These are phyloP conservation scores for Rhypophila decipiens DNA, from an alignment of 495 filamentous ascomycete species.

Conservation along the genomic window DNA sequence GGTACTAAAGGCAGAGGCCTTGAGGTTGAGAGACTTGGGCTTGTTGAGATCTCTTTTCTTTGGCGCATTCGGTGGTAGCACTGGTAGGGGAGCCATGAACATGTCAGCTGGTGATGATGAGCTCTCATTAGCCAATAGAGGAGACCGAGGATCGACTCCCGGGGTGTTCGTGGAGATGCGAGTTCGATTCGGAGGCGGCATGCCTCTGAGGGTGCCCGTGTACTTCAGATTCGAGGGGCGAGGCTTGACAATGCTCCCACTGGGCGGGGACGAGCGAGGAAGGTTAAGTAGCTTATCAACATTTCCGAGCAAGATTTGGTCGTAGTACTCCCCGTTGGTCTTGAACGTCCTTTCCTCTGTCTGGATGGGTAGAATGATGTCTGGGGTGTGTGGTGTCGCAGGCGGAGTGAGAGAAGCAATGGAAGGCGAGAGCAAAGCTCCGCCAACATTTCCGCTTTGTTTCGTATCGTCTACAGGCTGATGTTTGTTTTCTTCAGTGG, in stretches of 20 bases:
- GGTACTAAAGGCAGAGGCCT: background rate
- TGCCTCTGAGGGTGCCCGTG: background rate
- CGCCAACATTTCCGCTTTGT: too few relatives aligned
- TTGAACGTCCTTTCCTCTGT: background rate
- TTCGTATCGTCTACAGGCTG: too few relatives aligned
- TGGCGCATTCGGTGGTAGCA: background rate
- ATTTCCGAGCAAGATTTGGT: background rate
- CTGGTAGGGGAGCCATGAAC: background rate
- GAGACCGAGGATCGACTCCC: background rate
- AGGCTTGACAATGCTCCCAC: too few relatives aligned
- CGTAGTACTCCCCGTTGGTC: conserved; percentile 1
- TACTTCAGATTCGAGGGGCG: background rate
- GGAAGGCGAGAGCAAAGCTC: background rate
- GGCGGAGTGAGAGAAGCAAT: background rate
- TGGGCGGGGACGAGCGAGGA: too few relatives aligned
- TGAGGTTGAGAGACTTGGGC: background rate
- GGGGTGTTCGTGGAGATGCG: background rate
- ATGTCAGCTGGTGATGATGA: too few relatives aligned
- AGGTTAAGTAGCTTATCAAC: too few relatives aligned
- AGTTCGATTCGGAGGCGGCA: background rate
- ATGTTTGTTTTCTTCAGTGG: background rate
- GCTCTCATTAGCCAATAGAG: too few relatives aligned
- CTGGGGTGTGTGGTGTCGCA: background rate
- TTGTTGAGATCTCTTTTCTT: background rate
- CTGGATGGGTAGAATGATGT: background rate